Conservation (phyloP, 1,284 basidiomycete genomes). For the Meripilus lineatus region DNA sequence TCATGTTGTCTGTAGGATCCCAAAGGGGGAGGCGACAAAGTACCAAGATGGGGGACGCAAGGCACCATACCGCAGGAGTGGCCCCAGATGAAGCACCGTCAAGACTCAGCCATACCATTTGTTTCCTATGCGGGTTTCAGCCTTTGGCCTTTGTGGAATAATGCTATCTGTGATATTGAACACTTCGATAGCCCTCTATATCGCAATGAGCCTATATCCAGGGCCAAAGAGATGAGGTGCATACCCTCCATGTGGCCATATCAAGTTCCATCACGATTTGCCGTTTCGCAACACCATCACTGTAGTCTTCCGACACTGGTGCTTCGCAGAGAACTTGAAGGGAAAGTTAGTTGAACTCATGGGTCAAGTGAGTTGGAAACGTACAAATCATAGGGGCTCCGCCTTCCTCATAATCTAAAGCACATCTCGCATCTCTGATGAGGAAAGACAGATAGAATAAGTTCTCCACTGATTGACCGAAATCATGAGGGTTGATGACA, state of each 20-base stretch:
- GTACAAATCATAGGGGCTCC: conserved; percentile 75
- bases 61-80: too few species aligned
- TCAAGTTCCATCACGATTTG: conserved; percentile 88
- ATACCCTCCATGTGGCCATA: conserved; percentile 75
- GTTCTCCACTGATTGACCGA: conserved; percentile 91
- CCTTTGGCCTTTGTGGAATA: conserved; percentile 61
- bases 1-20: too few species aligned
- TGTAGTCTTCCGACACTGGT: conserved; percentile 62
- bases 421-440: conserved; percentile 78
- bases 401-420: conserved; percentile 57
- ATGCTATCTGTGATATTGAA: conserved; percentile 69
- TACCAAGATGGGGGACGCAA: too few species aligned
- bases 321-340: conserved; percentile 49
- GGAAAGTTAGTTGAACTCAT: neutral
- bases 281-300: conserved; percentile 59
- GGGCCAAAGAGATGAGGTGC: conserved; percentile 13
- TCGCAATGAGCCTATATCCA: neutral
- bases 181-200: conserved; percentile 72
- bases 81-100: too few species aligned
- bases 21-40: too few species aligned
- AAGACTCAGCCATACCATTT: conserved; percentile 67
- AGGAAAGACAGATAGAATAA: conserved; percentile 91
- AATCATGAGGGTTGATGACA: conserved; percentile 82
- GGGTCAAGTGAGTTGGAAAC: conserved; percentile 17
- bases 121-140: conserved; percentile 48